Evolutionary conservation across 163 green algal species (phyloP).

Genomic region (Chlamydomonas reinhardtii): DNA sequence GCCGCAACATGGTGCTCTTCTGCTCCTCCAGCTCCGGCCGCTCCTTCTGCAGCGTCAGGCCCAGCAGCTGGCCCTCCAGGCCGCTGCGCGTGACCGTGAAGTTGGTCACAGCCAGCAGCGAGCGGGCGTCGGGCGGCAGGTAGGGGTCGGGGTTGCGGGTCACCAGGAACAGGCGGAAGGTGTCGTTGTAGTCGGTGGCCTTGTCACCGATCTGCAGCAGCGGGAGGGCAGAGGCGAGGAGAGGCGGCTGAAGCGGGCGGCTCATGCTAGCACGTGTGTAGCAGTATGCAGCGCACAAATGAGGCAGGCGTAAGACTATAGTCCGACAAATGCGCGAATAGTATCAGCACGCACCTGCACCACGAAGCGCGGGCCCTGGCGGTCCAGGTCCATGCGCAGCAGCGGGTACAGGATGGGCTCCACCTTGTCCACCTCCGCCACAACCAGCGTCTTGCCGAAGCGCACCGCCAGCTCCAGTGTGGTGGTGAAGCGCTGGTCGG

Average conservation of each 20-base stretch:
- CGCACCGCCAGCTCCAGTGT: constrained; percentile 84
- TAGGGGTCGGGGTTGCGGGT: constrained; percentile 74
- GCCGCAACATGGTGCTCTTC: constrained; percentile 72
- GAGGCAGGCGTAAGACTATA: too few relatives aligned
- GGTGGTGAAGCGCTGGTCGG: constrained; percentile 73
- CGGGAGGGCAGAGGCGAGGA: not conserved
- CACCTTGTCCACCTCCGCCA: constrained; percentile 73
- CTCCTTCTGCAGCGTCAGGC: constrained; percentile 78
- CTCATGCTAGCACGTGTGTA: too few relatives aligned
- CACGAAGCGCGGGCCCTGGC: constrained; percentile 61
- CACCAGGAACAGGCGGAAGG: constrained; percentile 76
- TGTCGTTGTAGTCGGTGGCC: constrained; percentile 81
- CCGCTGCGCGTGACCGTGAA: constrained; percentile 80
- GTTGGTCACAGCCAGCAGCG: constrained; percentile 78
- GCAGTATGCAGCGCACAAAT: too few relatives aligned
- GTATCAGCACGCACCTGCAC: constrained; percentile 40
- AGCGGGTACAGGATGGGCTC: constrained; percentile 81
- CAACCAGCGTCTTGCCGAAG: constrained; percentile 87
- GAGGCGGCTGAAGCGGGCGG: not conserved
- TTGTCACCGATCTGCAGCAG: constrained; percentile 79
- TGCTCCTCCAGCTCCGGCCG: constrained; percentile 85
- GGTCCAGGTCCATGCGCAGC: constrained; percentile 74
- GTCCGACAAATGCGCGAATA: too few relatives aligned
- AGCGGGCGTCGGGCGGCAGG: constrained; percentile 70
- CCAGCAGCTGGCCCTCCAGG: constrained; percentile 81